These are phyloP conservation scores for Harringtonia lauricola DNA, from an alignment of 2,329 filamentous ascomycete genomes.

Conservation along the genomic window DNA sequence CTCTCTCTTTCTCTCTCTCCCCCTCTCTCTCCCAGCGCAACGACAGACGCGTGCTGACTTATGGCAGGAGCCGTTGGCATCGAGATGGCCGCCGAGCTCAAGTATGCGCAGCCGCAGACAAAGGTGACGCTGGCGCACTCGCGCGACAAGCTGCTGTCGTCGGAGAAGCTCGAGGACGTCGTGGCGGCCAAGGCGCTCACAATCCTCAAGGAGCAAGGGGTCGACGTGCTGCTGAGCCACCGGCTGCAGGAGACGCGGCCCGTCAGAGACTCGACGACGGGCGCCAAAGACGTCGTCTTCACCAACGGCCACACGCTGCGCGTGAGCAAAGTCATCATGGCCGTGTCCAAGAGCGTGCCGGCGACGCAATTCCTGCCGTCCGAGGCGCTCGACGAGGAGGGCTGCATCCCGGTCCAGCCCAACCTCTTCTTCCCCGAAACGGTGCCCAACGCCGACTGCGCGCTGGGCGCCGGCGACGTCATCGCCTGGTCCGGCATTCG, in stretches of 20 bases:
- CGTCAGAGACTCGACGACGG: slow-evolving; percentile 24
- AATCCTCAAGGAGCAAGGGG: slow-evolving; percentile 48
- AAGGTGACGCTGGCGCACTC: slow-evolving; percentile 69
- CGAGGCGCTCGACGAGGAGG: slow-evolving; percentile 48
- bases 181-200: slow-evolving; percentile 52
- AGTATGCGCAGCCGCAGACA: slow-evolving; percentile 50
- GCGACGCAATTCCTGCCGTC: slow-evolving; percentile 52
- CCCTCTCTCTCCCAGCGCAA: neutral
- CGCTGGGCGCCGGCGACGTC: slow-evolving; percentile 63
- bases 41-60: neutral
- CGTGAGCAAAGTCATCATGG: slow-evolving; percentile 57
- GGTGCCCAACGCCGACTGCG: slow-evolving; percentile 44
- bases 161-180: slow-evolving; percentile 59
- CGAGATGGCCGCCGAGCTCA: slow-evolving; percentile 64
- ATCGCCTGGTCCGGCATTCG: slow-evolving; percentile 68
- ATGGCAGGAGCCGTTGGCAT: neutral
- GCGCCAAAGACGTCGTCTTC: slow-evolving; percentile 40
- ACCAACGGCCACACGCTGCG: slow-evolving; percentile 46
- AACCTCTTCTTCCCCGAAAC: slow-evolving; percentile 43
- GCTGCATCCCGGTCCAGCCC: slow-evolving; percentile 52
- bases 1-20: slow-evolving; percentile 19
- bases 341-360: slow-evolving; percentile 52
- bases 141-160: slow-evolving; percentile 56
- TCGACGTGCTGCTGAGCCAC: slow-evolving; percentile 53
- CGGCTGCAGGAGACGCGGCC: slow-evolving; percentile 40